Conservation (phyloP, 768 basidiomycete genomes). For the Harrya chromipes region DNA sequence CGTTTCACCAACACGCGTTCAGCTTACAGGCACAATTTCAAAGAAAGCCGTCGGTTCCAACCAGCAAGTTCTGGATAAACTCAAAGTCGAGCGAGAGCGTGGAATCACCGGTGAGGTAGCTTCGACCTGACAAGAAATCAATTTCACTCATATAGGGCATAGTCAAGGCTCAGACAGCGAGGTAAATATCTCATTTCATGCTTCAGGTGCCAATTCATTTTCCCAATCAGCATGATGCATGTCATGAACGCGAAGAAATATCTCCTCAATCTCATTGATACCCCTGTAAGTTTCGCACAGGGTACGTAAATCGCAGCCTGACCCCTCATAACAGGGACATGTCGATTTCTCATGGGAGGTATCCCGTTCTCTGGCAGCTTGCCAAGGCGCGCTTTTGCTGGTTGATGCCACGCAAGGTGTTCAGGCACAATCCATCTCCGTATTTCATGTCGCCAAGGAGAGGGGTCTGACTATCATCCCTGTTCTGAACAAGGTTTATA, state of each 20-base stretch:
- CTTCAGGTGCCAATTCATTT: slow-evolving; percentile 2
- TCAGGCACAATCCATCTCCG: slow-evolving; percentile 96
- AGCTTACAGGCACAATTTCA: slow-evolving; percentile 88
- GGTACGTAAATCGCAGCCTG: neutral
- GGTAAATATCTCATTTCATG: slow-evolving; percentile 38
- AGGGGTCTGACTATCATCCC: slow-evolving; percentile 81
- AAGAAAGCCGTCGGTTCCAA: slow-evolving; percentile 64
- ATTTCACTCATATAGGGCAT: slow-evolving; percentile 1
- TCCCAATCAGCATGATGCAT: slow-evolving; percentile 70
- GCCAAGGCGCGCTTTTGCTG: slow-evolving; percentile 82
- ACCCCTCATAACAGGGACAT: slow-evolving; percentile 61
- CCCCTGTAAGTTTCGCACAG: slow-evolving; percentile 55
- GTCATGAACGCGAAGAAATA: slow-evolving; percentile 50
- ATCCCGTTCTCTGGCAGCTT: slow-evolving; percentile 86
- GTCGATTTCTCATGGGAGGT: slow-evolving; percentile 99
- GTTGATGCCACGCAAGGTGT: slow-evolving; percentile 98
- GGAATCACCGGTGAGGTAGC: slow-evolving; percentile 78
- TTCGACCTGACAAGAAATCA: neutral
- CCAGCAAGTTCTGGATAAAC: slow-evolving; percentile 85
- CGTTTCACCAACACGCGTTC: slow-evolving; percentile 17
- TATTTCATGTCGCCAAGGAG: slow-evolving; percentile 86
- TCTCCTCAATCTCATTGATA: slow-evolving; percentile 94
- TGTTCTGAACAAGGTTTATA: slow-evolving; percentile 82
- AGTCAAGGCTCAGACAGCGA: slow-evolving; percentile 97
- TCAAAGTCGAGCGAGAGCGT: slow-evolving; percentile 95